Conservation (phyloP, 805 yeast genomes). For the Cyberlindnera japonica region DNA sequence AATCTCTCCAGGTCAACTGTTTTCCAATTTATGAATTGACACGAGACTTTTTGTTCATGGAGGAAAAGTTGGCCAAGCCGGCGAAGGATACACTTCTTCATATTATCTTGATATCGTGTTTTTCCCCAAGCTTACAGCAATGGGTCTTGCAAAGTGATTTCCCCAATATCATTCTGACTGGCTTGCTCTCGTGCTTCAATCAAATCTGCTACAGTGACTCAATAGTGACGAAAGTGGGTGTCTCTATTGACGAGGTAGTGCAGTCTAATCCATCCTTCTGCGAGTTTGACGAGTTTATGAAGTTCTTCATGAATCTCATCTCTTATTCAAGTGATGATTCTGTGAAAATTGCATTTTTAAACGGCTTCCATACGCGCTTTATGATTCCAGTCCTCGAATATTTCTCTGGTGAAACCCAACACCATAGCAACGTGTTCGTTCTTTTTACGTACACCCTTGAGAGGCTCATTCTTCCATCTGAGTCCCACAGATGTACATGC, state of each 20-base stretch:
- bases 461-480: constrained; percentile 4
- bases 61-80: constrained; percentile 5
- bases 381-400: constrained; percentile 11
- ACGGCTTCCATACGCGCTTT: constrained; percentile 12
- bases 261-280: background rate
- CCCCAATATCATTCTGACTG: constrained; percentile 16
- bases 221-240: background rate
- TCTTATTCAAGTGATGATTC: constrained; percentile 12
- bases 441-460: constrained; percentile 13
- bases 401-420: background rate
- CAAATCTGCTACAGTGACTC: constrained; percentile 12
- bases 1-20: constrained; percentile 2
- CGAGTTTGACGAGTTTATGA: constrained; percentile 11
- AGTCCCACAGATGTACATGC: background rate
- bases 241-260: background rate
- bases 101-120: constrained; percentile 14
- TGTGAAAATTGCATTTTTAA: constrained; percentile 11
- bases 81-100: constrained; percentile 16
- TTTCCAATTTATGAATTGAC: constrained; percentile 28
- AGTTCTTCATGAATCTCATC: constrained; percentile 12
- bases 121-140: constrained; percentile 10
- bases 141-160: constrained; percentile 24
- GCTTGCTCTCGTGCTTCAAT: constrained; percentile 16
- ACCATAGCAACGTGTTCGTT: constrained; percentile 7
- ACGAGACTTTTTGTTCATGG: constrained; percentile 23